Conservation (phyloP, 805 yeast genomes). For the Millerozyma acaciae region DNA sequence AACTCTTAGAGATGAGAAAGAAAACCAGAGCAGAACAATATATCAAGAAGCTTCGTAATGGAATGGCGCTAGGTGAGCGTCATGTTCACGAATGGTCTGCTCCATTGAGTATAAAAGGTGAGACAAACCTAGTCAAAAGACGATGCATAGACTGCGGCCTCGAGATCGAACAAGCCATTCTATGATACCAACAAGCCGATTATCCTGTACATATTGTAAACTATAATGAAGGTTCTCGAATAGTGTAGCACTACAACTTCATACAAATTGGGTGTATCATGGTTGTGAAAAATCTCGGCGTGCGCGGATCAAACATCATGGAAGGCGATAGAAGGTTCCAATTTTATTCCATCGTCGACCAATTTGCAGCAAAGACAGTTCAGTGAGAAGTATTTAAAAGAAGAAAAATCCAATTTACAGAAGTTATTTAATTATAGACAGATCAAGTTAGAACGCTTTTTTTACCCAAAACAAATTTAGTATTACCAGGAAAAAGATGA, state of each 20-base stretch:
- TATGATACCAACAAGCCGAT: conserved; percentile 18
- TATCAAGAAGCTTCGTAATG: conserved; percentile 65
- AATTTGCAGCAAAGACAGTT: conserved; percentile 14
- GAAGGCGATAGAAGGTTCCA: conserved; percentile 32
- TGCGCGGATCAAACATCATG: too few relatives aligned
- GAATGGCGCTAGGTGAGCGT: conserved; percentile 48
- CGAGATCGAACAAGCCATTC: conserved; percentile 71
- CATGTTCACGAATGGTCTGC: conserved; percentile 78
- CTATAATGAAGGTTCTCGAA: too few relatives aligned
- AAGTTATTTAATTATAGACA: background rate
- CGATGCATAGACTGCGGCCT: conserved; percentile 80
- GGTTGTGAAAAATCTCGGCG: too few relatives aligned
- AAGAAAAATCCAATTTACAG: conserved; percentile 1
- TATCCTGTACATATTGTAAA: too few relatives aligned
- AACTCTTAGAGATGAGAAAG: conserved; percentile 81
- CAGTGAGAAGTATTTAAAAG: background rate
- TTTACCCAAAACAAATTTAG: too few relatives aligned
- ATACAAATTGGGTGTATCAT: too few relatives aligned
- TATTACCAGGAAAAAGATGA: too few relatives aligned
- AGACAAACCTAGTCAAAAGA: conserved; percentile 41
- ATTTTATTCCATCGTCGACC: conserved; percentile 10
- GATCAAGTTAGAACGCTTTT: too few relatives aligned
- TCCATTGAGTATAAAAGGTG: conserved; percentile 42
- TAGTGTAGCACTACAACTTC: too few relatives aligned
- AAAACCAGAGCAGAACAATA: conserved; percentile 89